Evolutionary conservation across 257 asterid species (phyloP), one percentile per base, ranked within the genome.

Genomic region (Fraxinus pennsylvanica): DNA sequence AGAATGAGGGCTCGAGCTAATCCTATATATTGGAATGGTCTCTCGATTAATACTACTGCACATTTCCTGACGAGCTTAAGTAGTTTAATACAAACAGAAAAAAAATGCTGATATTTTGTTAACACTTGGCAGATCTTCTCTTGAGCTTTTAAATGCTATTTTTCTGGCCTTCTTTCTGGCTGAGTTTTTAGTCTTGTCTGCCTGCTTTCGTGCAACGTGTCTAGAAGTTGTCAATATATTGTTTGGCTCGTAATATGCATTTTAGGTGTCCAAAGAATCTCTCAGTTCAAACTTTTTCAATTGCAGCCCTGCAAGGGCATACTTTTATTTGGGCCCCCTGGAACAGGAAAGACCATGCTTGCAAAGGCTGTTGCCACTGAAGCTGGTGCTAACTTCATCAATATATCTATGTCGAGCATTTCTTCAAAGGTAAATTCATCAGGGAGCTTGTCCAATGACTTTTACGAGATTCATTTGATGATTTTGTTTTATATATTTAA

Each of bases 291-390:
- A 36, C 63, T 75, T 50, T 63, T 50, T 39, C 43, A 36, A 68
- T 78, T 82, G 82, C 91, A 93, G 98, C 98, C 98, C 25, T 90
- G 95, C 86, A 93, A 92, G 81, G 98, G 98, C 79, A 94, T 94
- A 82, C 95, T 94, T 78, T 85, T 94, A 71, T 92, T 94, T 82
- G 96, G 96, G 29, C 95, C 97, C 59, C 97, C 97, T 74, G 97
- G 98, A 79, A 92, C 98, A 30, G 97, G 97, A 69, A 92, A 94
- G 82, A 94, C 97, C 67, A 94, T 92, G 98, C 96, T 94, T 70
- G 96, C 97, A 19, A 94, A 94, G 85, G 96, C 96, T 79, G 95
- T 92, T 84, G 98, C 96, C 75, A 91, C 98, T n/a, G 97, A 93
- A 84, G 95, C 96, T 78, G 92, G 98, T 66, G 98, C 98, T 35